Evolutionary conservation across 495 filamentous ascomycete species (phyloP).

Genomic region (Xylaria grammica): DNA sequence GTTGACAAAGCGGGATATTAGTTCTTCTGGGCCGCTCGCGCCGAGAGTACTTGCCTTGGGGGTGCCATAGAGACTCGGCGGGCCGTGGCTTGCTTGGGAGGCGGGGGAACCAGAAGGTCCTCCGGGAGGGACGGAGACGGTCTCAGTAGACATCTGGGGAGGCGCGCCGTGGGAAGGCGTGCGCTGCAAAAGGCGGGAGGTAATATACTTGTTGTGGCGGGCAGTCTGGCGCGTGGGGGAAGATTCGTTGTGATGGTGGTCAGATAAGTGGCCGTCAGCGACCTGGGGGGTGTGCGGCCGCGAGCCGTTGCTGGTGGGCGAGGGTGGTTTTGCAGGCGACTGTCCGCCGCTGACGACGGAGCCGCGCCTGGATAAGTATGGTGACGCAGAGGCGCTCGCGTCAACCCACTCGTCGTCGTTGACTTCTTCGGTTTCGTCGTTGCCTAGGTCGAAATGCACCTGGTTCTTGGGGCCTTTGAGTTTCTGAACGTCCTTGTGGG

Average conservation of each 20-base stretch:
- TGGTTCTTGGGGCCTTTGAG: conserved; percentile 42
- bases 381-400: conserved; percentile 60
- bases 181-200: conserved; percentile 63
- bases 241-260: conserved; percentile 27
- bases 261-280: conserved; percentile 25
- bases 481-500: conserved; percentile 48
- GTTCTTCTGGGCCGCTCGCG: conserved; percentile 52
- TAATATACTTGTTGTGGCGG: conserved; percentile 55
- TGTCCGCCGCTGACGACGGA: conserved; percentile 49
- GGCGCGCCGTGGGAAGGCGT: conserved; percentile 59
- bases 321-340: conserved; percentile 33
- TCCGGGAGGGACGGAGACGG: conserved; percentile 55
- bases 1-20: conserved; percentile 59
- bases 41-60: conserved; percentile 44
- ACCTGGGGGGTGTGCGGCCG: conserved; percentile 24
- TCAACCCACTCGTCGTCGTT: conserved; percentile 61
- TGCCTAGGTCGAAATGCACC: conserved; percentile 59
- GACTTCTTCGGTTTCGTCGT: conserved; percentile 56
- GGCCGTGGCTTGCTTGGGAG: conserved; percentile 38
- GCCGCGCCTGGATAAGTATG: conserved; percentile 54
- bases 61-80: conserved; percentile 47
- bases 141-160: conserved; percentile 64
- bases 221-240: conserved; percentile 36
- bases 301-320: conserved; percentile 26
- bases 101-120: conserved; percentile 49